phyloP scores from a whole-genome alignment of 306 rosid species.

The Abrus precatorius region DNA sequence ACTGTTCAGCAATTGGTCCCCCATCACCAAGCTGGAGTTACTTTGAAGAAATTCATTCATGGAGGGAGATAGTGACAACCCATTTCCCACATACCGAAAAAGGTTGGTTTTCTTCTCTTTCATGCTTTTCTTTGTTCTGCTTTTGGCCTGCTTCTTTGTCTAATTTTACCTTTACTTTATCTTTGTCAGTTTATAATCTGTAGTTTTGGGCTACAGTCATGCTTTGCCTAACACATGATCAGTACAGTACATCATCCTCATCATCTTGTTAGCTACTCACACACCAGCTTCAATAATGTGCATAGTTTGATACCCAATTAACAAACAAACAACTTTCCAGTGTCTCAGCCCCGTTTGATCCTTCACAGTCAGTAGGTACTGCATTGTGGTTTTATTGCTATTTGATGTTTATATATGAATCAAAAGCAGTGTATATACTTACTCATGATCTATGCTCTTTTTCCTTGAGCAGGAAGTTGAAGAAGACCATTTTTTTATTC shows the following conservation, averaged over 20 bases:
- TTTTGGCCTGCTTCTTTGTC: conserved; percentile 69
- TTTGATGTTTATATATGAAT: conserved; percentile 34
- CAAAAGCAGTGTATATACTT: conserved; percentile 33
- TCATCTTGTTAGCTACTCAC: conserved; percentile 57
- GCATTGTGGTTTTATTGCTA: conserved; percentile 26
- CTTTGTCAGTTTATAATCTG: conserved; percentile 69
- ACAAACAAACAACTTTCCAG: conserved; percentile 54
- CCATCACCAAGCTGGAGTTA: conserved; percentile 70
- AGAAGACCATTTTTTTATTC: conserved; percentile 62
- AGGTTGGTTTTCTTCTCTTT: conserved; percentile 69
- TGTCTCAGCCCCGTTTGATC: conserved; percentile 48
- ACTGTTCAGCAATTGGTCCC: conserved; percentile 78
- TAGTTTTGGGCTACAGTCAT: conserved; percentile 62
- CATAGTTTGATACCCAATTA: conserved; percentile 59
- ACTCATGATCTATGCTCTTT: conserved; percentile 53
- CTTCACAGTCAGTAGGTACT: conserved; percentile 57
- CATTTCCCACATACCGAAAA: conserved; percentile 92
- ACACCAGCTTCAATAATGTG: conserved; percentile 53
- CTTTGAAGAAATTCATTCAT: conserved; percentile 64
- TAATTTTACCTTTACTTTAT: conserved; percentile 60
- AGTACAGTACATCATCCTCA: conserved; percentile 64
- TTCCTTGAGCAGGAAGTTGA: conserved; percentile 73
- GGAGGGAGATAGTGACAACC: conserved; percentile 76
- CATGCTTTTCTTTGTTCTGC: conserved; percentile 67
- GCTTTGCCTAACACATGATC: conserved; percentile 59